A percentile compares a stretch with the other conserved stretches of the same genome.
These are phyloP conservation scores for Cutaneotrichosporon arboriforme DNA, from an alignment of 1,284 basidiomycete genomes.

Conservation along the genomic window DNA sequence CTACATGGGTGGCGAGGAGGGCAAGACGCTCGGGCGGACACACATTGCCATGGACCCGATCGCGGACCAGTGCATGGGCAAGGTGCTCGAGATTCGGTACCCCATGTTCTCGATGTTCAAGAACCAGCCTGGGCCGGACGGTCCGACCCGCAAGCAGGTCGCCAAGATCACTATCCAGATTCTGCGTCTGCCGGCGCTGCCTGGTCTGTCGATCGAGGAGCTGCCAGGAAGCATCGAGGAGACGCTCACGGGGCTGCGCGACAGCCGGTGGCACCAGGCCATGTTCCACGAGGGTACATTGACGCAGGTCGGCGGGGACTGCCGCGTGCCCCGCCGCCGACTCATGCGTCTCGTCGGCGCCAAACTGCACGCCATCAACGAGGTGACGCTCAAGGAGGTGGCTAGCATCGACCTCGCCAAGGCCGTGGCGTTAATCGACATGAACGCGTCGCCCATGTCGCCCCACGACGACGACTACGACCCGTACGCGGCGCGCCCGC, in stretches of 20 bases:
- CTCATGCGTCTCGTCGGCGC: slow-evolving; percentile 80
- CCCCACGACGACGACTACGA: slow-evolving; percentile 59
- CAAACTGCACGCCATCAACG: slow-evolving; percentile 83
- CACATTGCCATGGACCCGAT: slow-evolving; percentile 82
- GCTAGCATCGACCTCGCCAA: slow-evolving; percentile 86
- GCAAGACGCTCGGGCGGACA: slow-evolving; percentile 63
- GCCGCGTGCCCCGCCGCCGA: slow-evolving; percentile 81
- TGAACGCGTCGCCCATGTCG: slow-evolving; percentile 36
- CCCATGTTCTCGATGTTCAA: slow-evolving; percentile 66
- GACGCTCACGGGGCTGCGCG: slow-evolving; percentile 77
- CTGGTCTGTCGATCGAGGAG: slow-evolving; percentile 68
- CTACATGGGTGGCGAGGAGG: slow-evolving; percentile 67
- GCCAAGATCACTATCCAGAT: slow-evolving; percentile 77
- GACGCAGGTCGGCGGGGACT: slow-evolving; percentile 95
- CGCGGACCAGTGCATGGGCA: slow-evolving; percentile 69
- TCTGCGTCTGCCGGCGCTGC: slow-evolving; percentile 81
- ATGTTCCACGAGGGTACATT: slow-evolving; percentile 87
- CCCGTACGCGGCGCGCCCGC: slow-evolving; percentile 55
- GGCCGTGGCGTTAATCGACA: slow-evolving; percentile 70
- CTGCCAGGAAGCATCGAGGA: slow-evolving; percentile 90
- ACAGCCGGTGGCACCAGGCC: slow-evolving; percentile 85
- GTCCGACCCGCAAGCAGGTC: slow-evolving; percentile 54
- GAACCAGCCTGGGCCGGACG: slow-evolving; percentile 31
- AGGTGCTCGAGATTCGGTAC: slow-evolving; percentile 73
- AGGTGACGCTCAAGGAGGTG: slow-evolving; percentile 85